Evolutionary conservation across 257 asterid genomes (phyloP).

Genomic region (Apocynum venetum): DNA sequence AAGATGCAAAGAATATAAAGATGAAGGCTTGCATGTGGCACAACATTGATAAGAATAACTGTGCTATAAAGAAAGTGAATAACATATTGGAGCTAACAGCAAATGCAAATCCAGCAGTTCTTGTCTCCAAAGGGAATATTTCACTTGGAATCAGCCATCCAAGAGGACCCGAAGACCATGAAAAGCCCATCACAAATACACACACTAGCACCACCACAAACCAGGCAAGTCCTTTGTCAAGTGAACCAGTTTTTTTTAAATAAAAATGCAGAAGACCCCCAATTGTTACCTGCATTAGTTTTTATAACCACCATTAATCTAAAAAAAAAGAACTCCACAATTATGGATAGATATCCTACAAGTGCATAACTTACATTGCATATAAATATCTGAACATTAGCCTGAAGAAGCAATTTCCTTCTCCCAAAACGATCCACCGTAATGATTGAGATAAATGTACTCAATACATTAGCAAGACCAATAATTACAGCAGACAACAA

Average conservation of each 20-base stretch:
- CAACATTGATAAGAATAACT: constrained; percentile 34
- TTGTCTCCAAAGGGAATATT: constrained; percentile 61
- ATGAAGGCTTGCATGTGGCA: constrained; percentile 37
- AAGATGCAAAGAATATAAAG: constrained; percentile 36
- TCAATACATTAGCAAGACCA: constrained; percentile 50
- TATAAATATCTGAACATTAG: constrained; percentile 60
- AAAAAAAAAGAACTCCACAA: neutral
- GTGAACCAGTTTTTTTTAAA: constrained; percentile 38
- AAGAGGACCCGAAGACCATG: constrained; percentile 89
- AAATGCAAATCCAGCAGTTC: constrained; percentile 66
- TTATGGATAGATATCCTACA: neutral
- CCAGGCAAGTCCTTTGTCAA: constrained; percentile 27
- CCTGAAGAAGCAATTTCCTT: constrained; percentile 64
- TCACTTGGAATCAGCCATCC: constrained; percentile 78
- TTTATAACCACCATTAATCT: neutral
- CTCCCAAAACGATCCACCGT: constrained; percentile 58
- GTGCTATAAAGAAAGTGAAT: constrained; percentile 36
- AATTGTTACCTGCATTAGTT: constrained; percentile 38
- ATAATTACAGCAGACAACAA: constrained; percentile 52
- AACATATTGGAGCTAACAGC: constrained; percentile 58
- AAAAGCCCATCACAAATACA: constrained; percentile 60
- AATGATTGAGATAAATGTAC: constrained; percentile 55
- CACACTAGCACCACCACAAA: constrained; percentile 57
- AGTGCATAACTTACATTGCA: constrained; percentile 32
- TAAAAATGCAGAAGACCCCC: constrained; percentile 36